Conservation (phyloP, 768 basidiomycete species). For the Melanogaster broomeanus region DNA sequence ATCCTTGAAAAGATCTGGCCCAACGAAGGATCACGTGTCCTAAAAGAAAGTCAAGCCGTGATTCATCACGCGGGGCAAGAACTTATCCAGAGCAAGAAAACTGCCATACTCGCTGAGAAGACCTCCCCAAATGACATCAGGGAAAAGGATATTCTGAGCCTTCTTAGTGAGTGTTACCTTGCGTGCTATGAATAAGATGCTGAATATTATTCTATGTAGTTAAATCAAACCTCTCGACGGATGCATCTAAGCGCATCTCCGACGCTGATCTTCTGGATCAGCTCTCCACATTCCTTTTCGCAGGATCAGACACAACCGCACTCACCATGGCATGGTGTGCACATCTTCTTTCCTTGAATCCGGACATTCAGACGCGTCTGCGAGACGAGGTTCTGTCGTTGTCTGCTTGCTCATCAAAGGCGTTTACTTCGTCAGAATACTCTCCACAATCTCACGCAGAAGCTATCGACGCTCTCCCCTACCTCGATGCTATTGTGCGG, state of each 20-base stretch:
- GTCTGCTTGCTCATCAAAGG: constrained; percentile 16
- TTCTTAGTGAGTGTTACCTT: constrained; percentile 42
- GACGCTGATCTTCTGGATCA: constrained; percentile 65
- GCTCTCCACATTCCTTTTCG: constrained; percentile 65
- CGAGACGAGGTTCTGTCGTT: constrained; percentile 47
- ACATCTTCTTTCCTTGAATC: constrained; percentile 53
- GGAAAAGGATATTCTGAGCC: constrained; percentile 50
- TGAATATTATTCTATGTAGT: constrained; percentile 41
- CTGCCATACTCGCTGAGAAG: constrained; percentile 36
- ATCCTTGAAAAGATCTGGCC: constrained; percentile 48
- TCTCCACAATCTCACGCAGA: constrained; percentile 26
- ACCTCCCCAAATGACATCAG: constrained; percentile 28
- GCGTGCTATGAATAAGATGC: background rate
- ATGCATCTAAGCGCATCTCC: constrained; percentile 47
- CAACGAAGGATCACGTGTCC: constrained; percentile 39
- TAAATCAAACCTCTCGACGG: constrained; percentile 55
- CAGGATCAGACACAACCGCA: constrained; percentile 62
- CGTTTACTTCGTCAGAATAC: constrained; percentile 13
- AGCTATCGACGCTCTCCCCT: constrained; percentile 43
- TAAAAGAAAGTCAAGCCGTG: constrained; percentile 38
- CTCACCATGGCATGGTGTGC: constrained; percentile 61
- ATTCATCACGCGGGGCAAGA: constrained; percentile 43
- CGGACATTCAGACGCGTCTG: constrained; percentile 54
- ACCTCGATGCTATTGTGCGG: constrained; percentile 57
- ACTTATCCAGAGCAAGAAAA: constrained; percentile 47